phyloP scores from a whole-genome alignment of 2,329 filamentous ascomycete genomes.

The Neopestalotiopsis sp. region DNA sequence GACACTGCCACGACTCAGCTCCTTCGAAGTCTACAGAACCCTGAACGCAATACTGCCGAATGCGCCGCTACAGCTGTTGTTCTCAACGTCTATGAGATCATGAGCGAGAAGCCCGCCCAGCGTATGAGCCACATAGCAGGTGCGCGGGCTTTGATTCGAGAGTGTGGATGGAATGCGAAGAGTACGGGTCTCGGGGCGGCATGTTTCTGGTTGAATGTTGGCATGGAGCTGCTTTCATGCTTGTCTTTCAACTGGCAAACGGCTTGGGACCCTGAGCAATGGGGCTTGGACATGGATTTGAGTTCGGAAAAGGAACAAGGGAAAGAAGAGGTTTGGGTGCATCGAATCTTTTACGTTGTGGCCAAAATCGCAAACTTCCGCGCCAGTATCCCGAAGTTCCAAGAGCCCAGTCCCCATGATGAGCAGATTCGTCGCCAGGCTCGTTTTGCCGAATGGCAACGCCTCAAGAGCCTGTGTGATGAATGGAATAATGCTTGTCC shows the following conservation, averaged over 20 bases:
- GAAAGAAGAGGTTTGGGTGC: conserved; percentile 83
- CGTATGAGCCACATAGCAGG: conserved; percentile 91
- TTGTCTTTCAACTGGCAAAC: conserved; percentile 86
- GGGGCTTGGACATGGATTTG: conserved; percentile 84
- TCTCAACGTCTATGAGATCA: conserved; percentile 90
- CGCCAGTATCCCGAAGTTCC: conserved; percentile 67
- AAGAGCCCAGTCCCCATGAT: conserved; percentile 63
- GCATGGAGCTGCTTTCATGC: conserved; percentile 88
- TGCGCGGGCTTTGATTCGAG: conserved; percentile 82
- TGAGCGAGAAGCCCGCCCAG: conserved; percentile 79
- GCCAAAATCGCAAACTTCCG: conserved; percentile 88
- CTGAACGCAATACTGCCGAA: conserved; percentile 80
- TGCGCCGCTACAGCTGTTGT: conserved; percentile 89
- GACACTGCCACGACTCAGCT: conserved; percentile 83
- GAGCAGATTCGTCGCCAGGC: conserved; percentile 68
- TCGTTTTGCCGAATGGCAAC: conserved; percentile 77
- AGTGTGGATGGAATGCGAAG: conserved; percentile 85
- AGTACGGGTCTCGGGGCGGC: conserved; percentile 81
- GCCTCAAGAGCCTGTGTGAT: conserved; percentile 81
- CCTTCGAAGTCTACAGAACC: conserved; percentile 78
- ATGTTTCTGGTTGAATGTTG: conserved; percentile 94
- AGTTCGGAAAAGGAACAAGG: conserved; percentile 44
- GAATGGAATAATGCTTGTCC: conserved; percentile 81
- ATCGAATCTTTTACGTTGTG: conserved; percentile 86
- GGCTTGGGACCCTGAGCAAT: conserved; percentile 88